Evolutionary conservation across 2,329 filamentous ascomycete species (phyloP).

Genomic region (Parascedosporium putredinis): DNA sequence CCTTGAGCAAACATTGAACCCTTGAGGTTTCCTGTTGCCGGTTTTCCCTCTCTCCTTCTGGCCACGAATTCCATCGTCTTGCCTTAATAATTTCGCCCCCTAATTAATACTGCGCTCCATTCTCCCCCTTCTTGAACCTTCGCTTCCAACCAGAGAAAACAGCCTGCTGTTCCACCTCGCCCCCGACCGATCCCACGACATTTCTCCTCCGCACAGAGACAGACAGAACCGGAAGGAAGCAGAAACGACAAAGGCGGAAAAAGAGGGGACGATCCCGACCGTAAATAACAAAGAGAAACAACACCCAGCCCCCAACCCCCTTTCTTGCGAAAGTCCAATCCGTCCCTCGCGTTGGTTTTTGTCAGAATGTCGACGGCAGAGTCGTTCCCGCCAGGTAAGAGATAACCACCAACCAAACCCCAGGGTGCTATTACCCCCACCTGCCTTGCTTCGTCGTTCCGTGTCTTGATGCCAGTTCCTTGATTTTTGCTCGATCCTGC

Average conservation of each 20-base stretch:
- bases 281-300: conserved; percentile 1
- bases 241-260: too few species aligned
- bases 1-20: too few species aligned
- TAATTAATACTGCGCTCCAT: background rate
- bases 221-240: too few species aligned
- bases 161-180: background rate
- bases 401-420: conserved; percentile 9
- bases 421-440: background rate
- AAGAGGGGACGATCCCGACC: background rate
- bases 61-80: background rate
- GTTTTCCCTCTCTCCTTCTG: background rate
- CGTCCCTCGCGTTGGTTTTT: background rate
- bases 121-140: background rate
- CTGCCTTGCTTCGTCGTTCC: background rate
- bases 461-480: conserved; percentile 12
- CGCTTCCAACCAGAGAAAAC: background rate
- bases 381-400: conserved; percentile 15
- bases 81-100: background rate
- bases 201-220: background rate
- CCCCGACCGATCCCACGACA: background rate
- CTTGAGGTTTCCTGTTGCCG: too few species aligned
- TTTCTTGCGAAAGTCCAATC: background rate
- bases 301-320: background rate
- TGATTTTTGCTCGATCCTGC: conserved; percentile 11
- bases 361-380: conserved; percentile 14